Conservation (phyloP, 768 basidiomycete species). For the Mycena alexandri region DNA sequence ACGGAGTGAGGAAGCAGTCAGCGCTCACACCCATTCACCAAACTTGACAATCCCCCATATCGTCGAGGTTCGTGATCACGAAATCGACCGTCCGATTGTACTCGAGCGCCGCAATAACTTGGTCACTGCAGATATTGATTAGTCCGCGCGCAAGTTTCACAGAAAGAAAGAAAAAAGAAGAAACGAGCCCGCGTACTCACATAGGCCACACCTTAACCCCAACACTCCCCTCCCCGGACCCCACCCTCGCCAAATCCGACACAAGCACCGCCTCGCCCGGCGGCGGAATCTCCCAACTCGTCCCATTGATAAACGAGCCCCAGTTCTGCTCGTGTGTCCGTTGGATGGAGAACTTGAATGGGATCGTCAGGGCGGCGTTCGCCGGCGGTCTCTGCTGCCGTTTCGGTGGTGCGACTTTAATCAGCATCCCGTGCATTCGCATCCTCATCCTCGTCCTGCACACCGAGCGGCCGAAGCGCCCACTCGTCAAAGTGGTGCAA, state of each 20-base stretch:
- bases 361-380: slow-evolving; percentile 8
- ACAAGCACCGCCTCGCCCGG: slow-evolving; percentile 23
- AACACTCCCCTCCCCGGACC: neutral
- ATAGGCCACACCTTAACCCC: slow-evolving; percentile 29
- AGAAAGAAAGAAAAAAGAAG: no score
- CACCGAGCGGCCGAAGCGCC: neutral
- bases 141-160: no score
- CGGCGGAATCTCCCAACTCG: slow-evolving; percentile 31
- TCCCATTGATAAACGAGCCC: slow-evolving; percentile 37
- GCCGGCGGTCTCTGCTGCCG: no score
- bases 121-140: slow-evolving; percentile 18
- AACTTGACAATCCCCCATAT: slow-evolving; percentile 19
- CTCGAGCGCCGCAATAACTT: slow-evolving; percentile 27
- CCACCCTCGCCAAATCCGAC: neutral
- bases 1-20: neutral
- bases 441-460: no score
- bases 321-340: slow-evolving; percentile 33
- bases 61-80: slow-evolving; percentile 35
- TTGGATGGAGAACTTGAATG: slow-evolving; percentile 37
- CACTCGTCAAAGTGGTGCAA: slow-evolving; percentile 24
- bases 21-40: neutral
- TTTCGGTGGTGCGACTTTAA: no score
- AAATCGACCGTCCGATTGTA: slow-evolving; percentile 23
- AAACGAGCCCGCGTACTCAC: slow-evolving; percentile 7
- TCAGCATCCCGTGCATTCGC: no score